phyloP scores from a whole-genome alignment of 108 stramenopile genomes.

The Pseudonitzschia multistriata region DNA sequence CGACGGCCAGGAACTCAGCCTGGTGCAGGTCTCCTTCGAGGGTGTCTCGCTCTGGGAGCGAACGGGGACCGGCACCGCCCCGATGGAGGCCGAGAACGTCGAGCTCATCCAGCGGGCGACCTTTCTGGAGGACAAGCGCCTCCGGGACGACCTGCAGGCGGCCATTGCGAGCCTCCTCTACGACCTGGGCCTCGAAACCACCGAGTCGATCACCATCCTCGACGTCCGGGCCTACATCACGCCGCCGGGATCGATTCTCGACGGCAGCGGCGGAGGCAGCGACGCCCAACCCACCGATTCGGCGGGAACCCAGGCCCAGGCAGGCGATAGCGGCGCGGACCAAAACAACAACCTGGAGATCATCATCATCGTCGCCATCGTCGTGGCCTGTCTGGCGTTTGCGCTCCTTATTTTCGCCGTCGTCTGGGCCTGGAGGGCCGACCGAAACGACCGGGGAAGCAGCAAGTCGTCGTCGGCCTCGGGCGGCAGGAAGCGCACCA shows the following conservation, averaged over 20 bases:
- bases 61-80: slow-evolving; percentile 7
- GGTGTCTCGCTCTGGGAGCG: slow-evolving; percentile 37
- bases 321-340: no score
- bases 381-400: slow-evolving; percentile 56
- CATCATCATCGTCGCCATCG: slow-evolving; percentile 61
- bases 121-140: slow-evolving; percentile 29
- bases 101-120: slow-evolving; percentile 34
- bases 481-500: not conserved
- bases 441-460: slow-evolving; percentile 22
- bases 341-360: slow-evolving; percentile 37
- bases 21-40: slow-evolving; percentile 13
- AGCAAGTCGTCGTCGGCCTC: not conserved
- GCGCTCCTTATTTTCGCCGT: slow-evolving; percentile 47
- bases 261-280: not conserved
- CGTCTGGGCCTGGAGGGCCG: slow-evolving; percentile 54
- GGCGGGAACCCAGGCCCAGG: no score
- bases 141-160: not conserved
- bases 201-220: slow-evolving; percentile 27
- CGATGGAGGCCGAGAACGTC: slow-evolving; percentile 31
- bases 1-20: not conserved
- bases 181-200: slow-evolving; percentile 12
- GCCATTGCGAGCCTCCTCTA: slow-evolving; percentile 5
- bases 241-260: not conserved
- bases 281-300: not conserved
- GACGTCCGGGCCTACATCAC: slow-evolving; percentile 30